Percentiles rank a stretch among this genome's conserved stretches.
Conservation (phyloP, 768 basidiomycete genomes). For the Phylloporus rhodoxanthus region DNA sequence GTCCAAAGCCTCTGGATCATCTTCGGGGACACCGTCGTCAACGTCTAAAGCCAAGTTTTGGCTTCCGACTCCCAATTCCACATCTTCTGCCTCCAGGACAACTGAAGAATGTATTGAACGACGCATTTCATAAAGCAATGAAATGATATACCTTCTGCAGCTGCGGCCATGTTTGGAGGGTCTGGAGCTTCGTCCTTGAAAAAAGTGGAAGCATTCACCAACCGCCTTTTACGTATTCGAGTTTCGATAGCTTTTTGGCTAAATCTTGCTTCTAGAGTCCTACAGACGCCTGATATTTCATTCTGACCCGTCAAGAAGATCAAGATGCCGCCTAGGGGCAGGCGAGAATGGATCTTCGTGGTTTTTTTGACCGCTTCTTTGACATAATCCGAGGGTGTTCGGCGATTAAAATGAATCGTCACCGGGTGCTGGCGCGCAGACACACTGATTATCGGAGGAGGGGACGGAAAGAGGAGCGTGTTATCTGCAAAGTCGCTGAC, state of each 20-base stretch:
- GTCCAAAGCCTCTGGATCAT: constrained; percentile 70
- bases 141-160: constrained; percentile 14
- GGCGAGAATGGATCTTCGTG: constrained; percentile 82
- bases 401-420: constrained; percentile 86
- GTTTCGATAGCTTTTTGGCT: constrained; percentile 57
- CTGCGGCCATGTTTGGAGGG: constrained; percentile 12
- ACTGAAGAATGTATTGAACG: constrained; percentile 32
- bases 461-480: constrained; percentile 64
- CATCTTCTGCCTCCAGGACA: constrained; percentile 76
- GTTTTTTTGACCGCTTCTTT: constrained; percentile 87
- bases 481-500: constrained; percentile 91
- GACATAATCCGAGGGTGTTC: constrained; percentile 83
- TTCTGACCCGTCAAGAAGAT: constrained; percentile 95
- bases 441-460: constrained; percentile 91
- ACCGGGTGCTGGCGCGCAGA: constrained; percentile 92
- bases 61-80: constrained; percentile 54
- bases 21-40: constrained; percentile 52
- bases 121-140: neutral
- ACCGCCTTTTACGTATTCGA: constrained; percentile 36
- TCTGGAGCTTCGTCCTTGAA: constrained; percentile 24
- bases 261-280: constrained; percentile 73
- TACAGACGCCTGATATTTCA: constrained; percentile 84
- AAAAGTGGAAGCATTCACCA: constrained; percentile 22
- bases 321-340: constrained; percentile 90
- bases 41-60: constrained; percentile 64